Evolutionary conservation across 768 basidiomycete species (phyloP).

Genomic region (Kwoniella pini): DNA sequence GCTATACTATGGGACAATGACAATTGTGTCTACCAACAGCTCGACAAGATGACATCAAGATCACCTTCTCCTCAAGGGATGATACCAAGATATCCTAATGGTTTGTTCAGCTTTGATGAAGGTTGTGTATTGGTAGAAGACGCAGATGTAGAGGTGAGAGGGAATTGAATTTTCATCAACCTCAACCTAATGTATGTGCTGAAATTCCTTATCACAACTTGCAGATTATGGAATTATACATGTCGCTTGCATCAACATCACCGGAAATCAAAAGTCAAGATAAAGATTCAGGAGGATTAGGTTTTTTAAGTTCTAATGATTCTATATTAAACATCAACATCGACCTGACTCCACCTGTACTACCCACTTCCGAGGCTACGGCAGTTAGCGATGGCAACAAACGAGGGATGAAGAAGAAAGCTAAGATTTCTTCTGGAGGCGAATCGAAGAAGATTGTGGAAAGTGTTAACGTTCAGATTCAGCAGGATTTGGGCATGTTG

Average conservation of each 20-base stretch:
- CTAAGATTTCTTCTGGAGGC: not conserved
- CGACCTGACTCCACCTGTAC: constrained; percentile 23
- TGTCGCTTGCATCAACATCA: constrained; percentile 35
- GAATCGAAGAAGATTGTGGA: constrained; percentile 7
- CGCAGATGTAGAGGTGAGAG: constrained; percentile 52
- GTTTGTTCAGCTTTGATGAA: constrained; percentile 34
- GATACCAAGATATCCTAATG: constrained; percentile 32
- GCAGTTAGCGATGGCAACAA: not conserved
- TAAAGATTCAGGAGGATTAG: constrained; percentile 34
- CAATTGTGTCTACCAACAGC: no score
- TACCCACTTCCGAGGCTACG: not conserved
- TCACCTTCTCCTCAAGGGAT: no score
- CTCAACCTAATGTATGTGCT: not conserved
- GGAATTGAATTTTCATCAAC: no score
- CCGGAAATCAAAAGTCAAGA: constrained; percentile 11
- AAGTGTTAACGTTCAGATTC: constrained; percentile 30
- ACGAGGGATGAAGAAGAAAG: not conserved
- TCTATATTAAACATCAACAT: constrained; percentile 33
- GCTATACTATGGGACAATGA: no score
- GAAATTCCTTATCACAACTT: not conserved
- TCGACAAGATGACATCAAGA: no score
- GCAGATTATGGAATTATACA: constrained; percentile 50
- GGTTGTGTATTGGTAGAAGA: constrained; percentile 34
- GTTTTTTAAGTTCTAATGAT: constrained; percentile 34
- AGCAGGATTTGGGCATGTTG: constrained; percentile 49